Evolutionary conservation across 495 filamentous ascomycete genomes (phyloP), one percentile per base, ranked within the genome.

Genomic region (Penicillium cosmopolitanum): DNA sequence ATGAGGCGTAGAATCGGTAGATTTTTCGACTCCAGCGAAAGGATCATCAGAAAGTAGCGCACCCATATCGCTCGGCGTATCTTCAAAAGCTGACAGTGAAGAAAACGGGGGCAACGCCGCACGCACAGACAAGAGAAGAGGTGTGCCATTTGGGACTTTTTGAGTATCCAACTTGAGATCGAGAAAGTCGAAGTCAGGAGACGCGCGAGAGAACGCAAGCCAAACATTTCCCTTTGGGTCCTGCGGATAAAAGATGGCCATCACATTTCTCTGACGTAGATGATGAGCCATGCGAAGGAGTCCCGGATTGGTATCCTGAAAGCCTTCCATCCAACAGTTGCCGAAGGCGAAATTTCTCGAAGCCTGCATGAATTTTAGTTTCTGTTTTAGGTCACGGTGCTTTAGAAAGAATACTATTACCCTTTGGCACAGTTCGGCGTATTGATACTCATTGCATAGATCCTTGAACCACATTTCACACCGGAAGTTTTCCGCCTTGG

Each of bases 381-480:
- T 7, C 21, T 15, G 21, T 44, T 4, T 9, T 31, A 28, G 10
- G 19, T 21, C 19, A 21, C 19, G 19, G 10, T 15, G 21, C 23
- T 13, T n/a, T 13, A 23, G 43, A 53, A 4, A 28, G 34, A 18
- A 40, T 35, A 50, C 8, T 68, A 70, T 75, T 66, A 79, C 76
- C 55, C 58, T 64, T 34, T 63, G 35, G 46, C 68, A 69, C 18
- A 74, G 60, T 5, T 23, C 53, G 50, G 50, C 51, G 55, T 72
- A 83, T 35, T 78, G 70, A 28, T 66, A 63, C 9, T 66, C 55
- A 9, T 68, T 78, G 60, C 65, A 80, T 3, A 73, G 47, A 53
- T 75, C 52, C 50, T 66, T 69, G 61, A 80, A 83, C 71, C 77
- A 79, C 55, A 79, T 62, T 40, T 73, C 64, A 43, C 75, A 38